Evolutionary conservation across 352 stramenopile genomes (phyloP), one percentile per base, ranked within the genome.

Genomic region (Globisporangium megalacanthum): DNA sequence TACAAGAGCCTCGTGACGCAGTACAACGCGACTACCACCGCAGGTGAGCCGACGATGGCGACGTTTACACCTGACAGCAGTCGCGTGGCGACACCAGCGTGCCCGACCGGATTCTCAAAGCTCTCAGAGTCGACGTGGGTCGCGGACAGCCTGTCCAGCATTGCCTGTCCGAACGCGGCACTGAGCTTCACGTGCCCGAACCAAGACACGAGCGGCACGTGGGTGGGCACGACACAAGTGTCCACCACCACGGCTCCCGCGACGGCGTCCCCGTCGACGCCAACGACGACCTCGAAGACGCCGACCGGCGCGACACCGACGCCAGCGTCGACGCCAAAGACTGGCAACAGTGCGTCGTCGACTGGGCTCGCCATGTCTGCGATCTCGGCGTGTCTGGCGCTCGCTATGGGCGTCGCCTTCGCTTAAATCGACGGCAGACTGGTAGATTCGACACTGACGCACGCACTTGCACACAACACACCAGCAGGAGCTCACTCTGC

Each of bases 1-100:
- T 89, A 79, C 53, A 64, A 77, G 5, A 81, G 82, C 65, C 70
- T 93, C 37, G 87, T 88, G 61, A 70, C 69, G 46, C 79, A 79
- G n/a, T 93, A 88, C 74, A 87, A 76, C 4, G 83, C 70, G 0
- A 93, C 83, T 0, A 70, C 68, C 49, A 64, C 64, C n/a, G 88
- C 81, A 31, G 25, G 25, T 29, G 25, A 29, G 25, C 4, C 25
- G 25, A 29, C 25, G 4, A 29, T 29, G 25, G 25, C 25, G 25
- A 29, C 25, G 25, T 29, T 29, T 29, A 29, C 25, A 4, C 25
- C 25, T 29, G 25, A 29, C 25, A 29, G 25, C 25, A 29, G 25
- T 29, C 25, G 25, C 25, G 25, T 29, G 25, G 25, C 25, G 25
- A 29, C 25, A 29, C 25, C 25, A 29, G 25, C 25, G 25, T 29